These are phyloP conservation scores for Ophiocordyceps camponoti-leonardi DNA, from an alignment of 2,329 filamentous ascomycete genomes.

Conservation along the genomic window DNA sequence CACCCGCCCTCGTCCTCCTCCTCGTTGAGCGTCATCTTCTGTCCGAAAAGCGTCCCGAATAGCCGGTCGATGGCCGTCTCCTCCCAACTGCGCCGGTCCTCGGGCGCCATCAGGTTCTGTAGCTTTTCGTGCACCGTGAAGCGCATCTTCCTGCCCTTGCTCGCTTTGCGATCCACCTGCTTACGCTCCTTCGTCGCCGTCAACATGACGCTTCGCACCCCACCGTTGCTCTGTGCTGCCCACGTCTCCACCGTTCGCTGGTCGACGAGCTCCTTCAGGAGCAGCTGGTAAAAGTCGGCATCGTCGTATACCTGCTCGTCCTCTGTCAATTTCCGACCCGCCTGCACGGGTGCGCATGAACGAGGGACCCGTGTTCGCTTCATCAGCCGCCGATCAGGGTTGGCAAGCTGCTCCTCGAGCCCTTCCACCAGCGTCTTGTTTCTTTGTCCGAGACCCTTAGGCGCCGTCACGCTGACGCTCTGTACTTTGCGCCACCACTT, in stretches of 20 bases:
- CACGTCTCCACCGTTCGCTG: constrained; percentile 60
- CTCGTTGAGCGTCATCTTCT: constrained; percentile 49
- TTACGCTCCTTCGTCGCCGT: constrained; percentile 60
- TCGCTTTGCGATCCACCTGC: constrained; percentile 81
- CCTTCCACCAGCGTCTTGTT: constrained; percentile 39
- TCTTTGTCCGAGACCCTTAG: constrained; percentile 10
- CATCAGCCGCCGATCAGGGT: constrained; percentile 44
- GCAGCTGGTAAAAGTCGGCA: constrained; percentile 81
- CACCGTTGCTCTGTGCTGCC: constrained; percentile 23
- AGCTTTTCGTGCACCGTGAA: constrained; percentile 95
- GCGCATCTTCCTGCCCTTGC: constrained; percentile 84
- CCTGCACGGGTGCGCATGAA: constrained; percentile 59
- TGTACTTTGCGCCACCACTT: constrained; percentile 70
- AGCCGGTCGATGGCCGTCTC: constrained; percentile 61
- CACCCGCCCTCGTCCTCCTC: constrained; percentile 26
- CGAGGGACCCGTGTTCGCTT: constrained; percentile 54
- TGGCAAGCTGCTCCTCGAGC: constrained; percentile 50
- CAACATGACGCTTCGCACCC: constrained; percentile 40
- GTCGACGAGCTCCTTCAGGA: constrained; percentile 86
- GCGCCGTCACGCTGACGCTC: constrained; percentile 24
- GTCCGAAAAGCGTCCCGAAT: constrained; percentile 59
- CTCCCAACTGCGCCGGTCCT: constrained; percentile 68
- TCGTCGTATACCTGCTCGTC: constrained; percentile 69
- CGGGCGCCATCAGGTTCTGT: constrained; percentile 93
- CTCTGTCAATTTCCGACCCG: constrained; percentile 35